Base-by-base conservation (phyloP, 2,329 filamentous ascomycete genomes). In the Pseudocercospora cruenta region DNA sequence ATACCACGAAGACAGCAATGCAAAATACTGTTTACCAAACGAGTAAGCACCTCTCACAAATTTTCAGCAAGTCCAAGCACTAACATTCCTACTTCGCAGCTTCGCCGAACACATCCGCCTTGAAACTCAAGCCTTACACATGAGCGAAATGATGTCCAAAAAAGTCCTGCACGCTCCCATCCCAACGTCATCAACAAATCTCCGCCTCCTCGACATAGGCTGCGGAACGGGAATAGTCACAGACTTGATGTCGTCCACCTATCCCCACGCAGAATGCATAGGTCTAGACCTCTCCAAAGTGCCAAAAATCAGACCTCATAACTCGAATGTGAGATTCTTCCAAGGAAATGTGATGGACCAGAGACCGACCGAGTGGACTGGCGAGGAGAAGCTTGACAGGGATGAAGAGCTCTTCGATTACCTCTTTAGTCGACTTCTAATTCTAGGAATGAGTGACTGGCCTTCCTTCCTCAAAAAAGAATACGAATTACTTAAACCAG, bases 211-310 rank as follows among this genome's bases (percentile, higher is more conserved):
- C 33, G 53, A 66, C 31, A 58, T 67, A 26, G 51, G 66, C 33
- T 64, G 69, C 58, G 66, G 82, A 78, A 65, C 68, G 16, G 71
- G 71, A n/a, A 61, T 64, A 36, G 31, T 65, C 74, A 81, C 58
- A 77, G 67, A 62, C 55, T 57, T 65, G 24, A 64, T 70, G 31
- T 66, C 65, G 28, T 58, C 24, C 16, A 63, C 43, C n/a, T 67
- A 61, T 51, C 69, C 67, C 47, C 64, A 75, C 12, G 71, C 76
- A 12, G 69, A 77, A 58, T 73, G 79, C 7, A 72, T 73, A 58
- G 79, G 74, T 45, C 77, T 76, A 26, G 79, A 81, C 64, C 71
- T 79, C 33, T 67, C 62, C 26, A 9, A 58, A 21, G 67, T 73
- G 4, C 66, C 66, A 28, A 16, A 28, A 10, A 60, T 55, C 36